Evolutionary conservation across 2,329 filamentous ascomycete genomes (phyloP).

Genomic region (Aureobasidium pullulans): DNA sequence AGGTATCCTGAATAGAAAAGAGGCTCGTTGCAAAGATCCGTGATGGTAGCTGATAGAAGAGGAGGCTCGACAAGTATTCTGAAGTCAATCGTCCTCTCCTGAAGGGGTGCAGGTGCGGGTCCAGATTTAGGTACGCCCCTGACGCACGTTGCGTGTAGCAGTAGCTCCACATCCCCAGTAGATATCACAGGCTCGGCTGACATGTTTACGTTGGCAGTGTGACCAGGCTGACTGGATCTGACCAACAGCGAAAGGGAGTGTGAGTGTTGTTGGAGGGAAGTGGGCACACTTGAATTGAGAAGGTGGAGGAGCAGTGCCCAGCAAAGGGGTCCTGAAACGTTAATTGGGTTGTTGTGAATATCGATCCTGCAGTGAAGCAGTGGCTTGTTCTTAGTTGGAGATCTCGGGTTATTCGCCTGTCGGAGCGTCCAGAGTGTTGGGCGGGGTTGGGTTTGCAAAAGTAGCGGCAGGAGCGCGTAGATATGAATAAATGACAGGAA

Average conservation of each 20-base stretch:
- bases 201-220: constrained; percentile 8
- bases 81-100: constrained; percentile 11
- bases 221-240: constrained; percentile 7
- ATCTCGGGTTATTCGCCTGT: neutral
- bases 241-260: neutral
- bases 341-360: neutral
- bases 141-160: constrained; percentile 10
- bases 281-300: neutral
- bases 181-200: constrained; percentile 7
- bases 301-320: neutral
- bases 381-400: constrained; percentile 7
- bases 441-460: neutral
- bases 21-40: constrained; percentile 13
- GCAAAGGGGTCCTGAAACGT: constrained; percentile 5
- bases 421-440: neutral
- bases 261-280: neutral
- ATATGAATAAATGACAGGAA: constrained; percentile 1
- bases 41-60: constrained; percentile 13
- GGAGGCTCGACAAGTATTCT: constrained; percentile 6
- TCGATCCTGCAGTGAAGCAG: constrained; percentile 6
- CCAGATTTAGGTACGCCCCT: neutral
- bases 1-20: constrained; percentile 17
- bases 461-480: neutral
- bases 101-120: constrained; percentile 10
- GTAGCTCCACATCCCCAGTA: constrained; percentile 7